Base-by-base conservation (phyloP, 495 filamentous ascomycete species). In the Neurospora sp. region DNA sequence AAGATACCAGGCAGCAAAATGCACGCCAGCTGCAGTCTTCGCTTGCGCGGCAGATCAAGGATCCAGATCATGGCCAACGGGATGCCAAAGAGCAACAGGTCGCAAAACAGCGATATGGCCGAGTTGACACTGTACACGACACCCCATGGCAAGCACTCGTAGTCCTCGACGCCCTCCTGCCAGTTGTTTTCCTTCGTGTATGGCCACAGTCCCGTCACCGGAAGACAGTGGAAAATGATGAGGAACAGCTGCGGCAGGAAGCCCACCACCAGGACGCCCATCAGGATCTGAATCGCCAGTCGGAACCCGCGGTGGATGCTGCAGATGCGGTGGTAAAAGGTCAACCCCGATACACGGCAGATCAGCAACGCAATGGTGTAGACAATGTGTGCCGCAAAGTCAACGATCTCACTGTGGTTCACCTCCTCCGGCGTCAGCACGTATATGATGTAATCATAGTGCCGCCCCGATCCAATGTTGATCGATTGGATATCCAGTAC, bases 401-500 rank as follows among this genome's bases (percentile, higher is more conserved):
- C 85, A 23, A 81, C 74, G 20, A 85, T 77, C 75, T 86, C 82
- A 7, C 82, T 85, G 23, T 76, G 35, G 39, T 79, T 78, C 35
- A 85, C 81, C 6, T 76, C 79, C 23, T 76, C n/a, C 8, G 79
- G 46, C 8, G 79, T 74, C 12, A 86, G 77, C n/a, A 86, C 80
- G 74, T 85, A 84, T 76, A 84, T 72, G 66, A 87, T 84, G 74
- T 85, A 87, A 41, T 83, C 79, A 42, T 83, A 82, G 69, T 87
- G 85, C 11, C 85, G 80, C 39, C 83, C 85, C 37, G 83, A 82
- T 40, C 85, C 85, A n/a, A 85, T 40, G 37, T 83, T 71, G 75
- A 86, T 85, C 11, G 85, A 75, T 48, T 83, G 39, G 69, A 85
- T 78, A 66, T 72, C 81, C 11, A 86, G 77, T 11, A 74, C 78